Evolutionary conservation across 2,329 filamentous ascomycete species (phyloP).

Genomic region (Cladophialophora carrionii): DNA sequence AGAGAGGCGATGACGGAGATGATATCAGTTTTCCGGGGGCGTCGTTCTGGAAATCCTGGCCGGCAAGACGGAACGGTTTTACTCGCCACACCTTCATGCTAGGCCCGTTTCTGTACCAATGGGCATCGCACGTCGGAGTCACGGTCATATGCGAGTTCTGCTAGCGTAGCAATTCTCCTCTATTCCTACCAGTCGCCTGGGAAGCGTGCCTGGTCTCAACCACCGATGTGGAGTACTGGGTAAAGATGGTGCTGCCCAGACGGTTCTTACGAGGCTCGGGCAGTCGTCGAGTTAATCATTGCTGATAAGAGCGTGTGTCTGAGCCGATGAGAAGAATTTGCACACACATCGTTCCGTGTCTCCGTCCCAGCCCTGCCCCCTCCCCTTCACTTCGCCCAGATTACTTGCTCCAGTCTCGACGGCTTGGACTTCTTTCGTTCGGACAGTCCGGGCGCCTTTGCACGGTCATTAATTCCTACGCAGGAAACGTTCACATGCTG

Average conservation of each 20-base stretch:
- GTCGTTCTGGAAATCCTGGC: background rate
- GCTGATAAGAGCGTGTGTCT: slow-evolving; percentile 13
- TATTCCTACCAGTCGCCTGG: background rate
- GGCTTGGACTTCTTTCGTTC: background rate
- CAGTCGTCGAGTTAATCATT: slow-evolving; percentile 8
- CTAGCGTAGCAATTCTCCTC: background rate
- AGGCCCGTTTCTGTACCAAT: background rate
- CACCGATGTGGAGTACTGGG: background rate
- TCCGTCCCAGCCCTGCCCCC: background rate
- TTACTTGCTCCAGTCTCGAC: background rate
- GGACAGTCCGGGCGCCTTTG: background rate
- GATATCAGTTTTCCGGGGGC: background rate
- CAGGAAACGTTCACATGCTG: background rate
- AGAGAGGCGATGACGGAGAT: background rate
- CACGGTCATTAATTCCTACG: background rate
- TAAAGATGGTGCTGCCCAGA: background rate
- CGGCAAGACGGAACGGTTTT: slow-evolving; percentile 5
- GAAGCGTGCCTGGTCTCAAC: background rate
- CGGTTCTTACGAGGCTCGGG: background rate
- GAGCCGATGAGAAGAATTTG: background rate
- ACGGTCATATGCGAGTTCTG: background rate
- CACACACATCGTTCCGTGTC: background rate
- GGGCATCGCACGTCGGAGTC: background rate
- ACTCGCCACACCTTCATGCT: background rate
- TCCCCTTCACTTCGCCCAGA: background rate